Conservation (phyloP, 495 filamentous ascomycete genomes). For the Penicillium atrosanguineum region DNA sequence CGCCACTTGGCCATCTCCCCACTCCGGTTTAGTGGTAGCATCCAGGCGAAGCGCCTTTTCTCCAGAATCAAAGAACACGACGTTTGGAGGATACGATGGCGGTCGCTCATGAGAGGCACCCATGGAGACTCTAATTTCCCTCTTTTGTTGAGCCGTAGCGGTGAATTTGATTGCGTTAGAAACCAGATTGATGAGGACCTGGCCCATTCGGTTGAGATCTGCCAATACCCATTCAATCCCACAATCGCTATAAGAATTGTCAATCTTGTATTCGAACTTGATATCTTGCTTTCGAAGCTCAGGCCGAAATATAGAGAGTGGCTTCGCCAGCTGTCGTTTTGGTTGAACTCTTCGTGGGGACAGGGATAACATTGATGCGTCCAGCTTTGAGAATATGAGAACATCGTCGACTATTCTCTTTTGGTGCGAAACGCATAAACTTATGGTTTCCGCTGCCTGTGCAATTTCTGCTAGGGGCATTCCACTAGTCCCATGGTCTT, state of each 20-base stretch:
- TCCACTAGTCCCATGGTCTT: conserved; percentile 7
- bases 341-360: conserved; percentile 68
- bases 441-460: conserved; percentile 73
- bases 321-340: conserved; percentile 59
- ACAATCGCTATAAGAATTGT: conserved; percentile 53
- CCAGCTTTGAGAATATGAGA: conserved; percentile 78
- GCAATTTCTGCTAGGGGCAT: conserved; percentile 37
- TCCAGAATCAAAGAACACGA: conserved; percentile 52
- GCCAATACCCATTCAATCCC: conserved; percentile 64
- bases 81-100: conserved; percentile 39
- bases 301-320: conserved; percentile 70
- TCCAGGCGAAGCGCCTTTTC: conserved; percentile 36
- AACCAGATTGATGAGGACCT: conserved; percentile 73
- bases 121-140: conserved; percentile 67
- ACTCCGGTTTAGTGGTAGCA: conserved; percentile 54
- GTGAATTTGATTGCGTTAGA: conserved; percentile 82
- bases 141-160: conserved; percentile 44
- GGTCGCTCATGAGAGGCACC: conserved; percentile 59
- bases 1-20: conserved; percentile 65
- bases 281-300: conserved; percentile 69
- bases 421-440: conserved; percentile 72
- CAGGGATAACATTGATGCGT: conserved; percentile 68
- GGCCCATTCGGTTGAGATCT: conserved; percentile 68
- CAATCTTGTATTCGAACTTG: conserved; percentile 57
- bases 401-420: conserved; percentile 80